phyloP scores from a whole-genome alignment of 148 eudicot species.

The Chenopodium berlandieri region DNA sequence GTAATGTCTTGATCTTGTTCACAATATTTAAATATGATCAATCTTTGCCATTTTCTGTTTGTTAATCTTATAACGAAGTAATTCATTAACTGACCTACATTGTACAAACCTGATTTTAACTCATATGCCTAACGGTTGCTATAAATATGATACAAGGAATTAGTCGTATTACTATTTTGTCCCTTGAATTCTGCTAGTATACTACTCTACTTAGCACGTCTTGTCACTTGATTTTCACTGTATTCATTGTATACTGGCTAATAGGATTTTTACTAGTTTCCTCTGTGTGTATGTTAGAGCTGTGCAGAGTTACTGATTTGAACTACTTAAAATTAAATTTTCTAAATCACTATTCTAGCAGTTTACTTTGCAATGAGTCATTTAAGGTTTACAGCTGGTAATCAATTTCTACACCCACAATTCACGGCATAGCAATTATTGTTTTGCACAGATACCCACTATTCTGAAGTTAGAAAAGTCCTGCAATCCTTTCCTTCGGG shows the following conservation, averaged over 20 bases:
- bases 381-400: neutral
- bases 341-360: neutral
- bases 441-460: slow-evolving; percentile 64
- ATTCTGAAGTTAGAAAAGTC: slow-evolving; percentile 63
- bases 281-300: no score
- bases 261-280: no score
- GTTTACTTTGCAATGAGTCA: neutral
- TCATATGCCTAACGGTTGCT: neutral
- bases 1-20: slow-evolving; percentile 39
- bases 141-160: neutral
- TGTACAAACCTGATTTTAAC: neutral
- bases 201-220: neutral
- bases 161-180: neutral
- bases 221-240: neutral
- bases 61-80: neutral
- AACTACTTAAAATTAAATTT: no score
- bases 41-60: neutral
- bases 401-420: neutral
- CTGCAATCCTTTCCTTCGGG: slow-evolving; percentile 80
- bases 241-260: no score
- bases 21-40: neutral
- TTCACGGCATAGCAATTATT: neutral
- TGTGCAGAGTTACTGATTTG: no score
- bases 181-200: neutral
- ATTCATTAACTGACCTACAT: no score